These are phyloP conservation scores for Blastocystis sp. DNA, from an alignment of 352 stramenopile species.

Conservation along the genomic window DNA sequence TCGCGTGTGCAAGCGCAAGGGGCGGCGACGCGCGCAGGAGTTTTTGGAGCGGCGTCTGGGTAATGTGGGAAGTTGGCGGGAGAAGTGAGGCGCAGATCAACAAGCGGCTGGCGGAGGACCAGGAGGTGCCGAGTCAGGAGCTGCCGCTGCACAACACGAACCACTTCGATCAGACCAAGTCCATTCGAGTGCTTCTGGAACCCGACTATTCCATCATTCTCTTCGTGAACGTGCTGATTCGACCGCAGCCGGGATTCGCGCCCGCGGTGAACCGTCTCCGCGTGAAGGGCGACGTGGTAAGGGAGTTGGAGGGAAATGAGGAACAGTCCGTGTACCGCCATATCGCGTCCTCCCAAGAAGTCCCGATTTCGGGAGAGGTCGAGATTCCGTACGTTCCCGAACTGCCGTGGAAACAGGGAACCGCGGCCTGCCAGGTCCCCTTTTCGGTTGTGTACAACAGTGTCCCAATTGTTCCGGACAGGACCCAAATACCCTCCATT, in stretches of 20 bases:
- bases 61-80: not conserved
- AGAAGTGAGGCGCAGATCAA: not conserved
- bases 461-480: not conserved
- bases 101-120: constrained; percentile 41
- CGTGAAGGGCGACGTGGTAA: constrained; percentile 12
- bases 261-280: not conserved
- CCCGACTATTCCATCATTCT: constrained; percentile 32
- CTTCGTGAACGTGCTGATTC: constrained; percentile 1
- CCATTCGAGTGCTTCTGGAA: constrained; percentile 20
- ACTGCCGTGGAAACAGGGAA: not conserved
- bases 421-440: not conserved
- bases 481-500: not conserved
- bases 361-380: constrained; percentile 22
- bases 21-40: constrained; percentile 38
- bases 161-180: not conserved
- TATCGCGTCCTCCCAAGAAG: not conserved
- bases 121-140: not conserved
- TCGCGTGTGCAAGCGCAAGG: constrained; percentile 58
- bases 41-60: constrained; percentile 27
- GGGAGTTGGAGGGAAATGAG: not conserved
- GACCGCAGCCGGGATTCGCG: not conserved
- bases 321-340: constrained; percentile 6
- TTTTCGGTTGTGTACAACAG: constrained; percentile 34
- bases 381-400: constrained; percentile 13
- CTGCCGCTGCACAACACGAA: not conserved